Evolutionary conservation across 768 basidiomycete species (phyloP).

Genomic region (Candolleomyces efflorescens): DNA sequence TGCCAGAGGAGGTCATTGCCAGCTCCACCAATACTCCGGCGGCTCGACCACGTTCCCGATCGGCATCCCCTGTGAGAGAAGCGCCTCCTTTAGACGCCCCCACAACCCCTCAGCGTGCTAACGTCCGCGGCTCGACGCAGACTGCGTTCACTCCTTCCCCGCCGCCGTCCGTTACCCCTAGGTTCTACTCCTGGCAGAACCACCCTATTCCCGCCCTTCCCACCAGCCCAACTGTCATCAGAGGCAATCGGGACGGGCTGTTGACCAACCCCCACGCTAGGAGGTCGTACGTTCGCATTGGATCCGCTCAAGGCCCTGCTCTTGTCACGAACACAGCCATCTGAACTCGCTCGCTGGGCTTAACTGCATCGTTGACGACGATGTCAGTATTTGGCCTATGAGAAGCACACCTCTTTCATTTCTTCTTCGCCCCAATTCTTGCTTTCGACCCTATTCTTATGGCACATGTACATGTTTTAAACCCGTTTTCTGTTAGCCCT

Average conservation of each 20-base stretch:
- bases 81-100: slow-evolving; percentile 14
- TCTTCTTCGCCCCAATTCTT: neutral
- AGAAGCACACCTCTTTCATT: neutral
- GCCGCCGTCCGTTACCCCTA: slow-evolving; percentile 42
- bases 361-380: neutral
- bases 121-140: slow-evolving; percentile 18
- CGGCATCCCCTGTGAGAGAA: neutral
- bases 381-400: too few relatives aligned
- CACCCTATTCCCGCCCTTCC: slow-evolving; percentile 25
- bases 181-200: slow-evolving; percentile 52
- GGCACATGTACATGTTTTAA: neutral
- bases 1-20: neutral
- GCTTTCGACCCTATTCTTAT: slow-evolving; percentile 1
- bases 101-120: slow-evolving; percentile 12
- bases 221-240: slow-evolving; percentile 29
- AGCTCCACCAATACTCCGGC: neutral
- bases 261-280: slow-evolving; percentile 57
- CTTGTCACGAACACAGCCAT: slow-evolving; percentile 21
- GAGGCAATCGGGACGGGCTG: slow-evolving; percentile 33
- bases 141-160: slow-evolving; percentile 14
- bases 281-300: slow-evolving; percentile 54
- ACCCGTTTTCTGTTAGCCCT: too few relatives aligned
- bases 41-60: neutral
- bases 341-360: slow-evolving; percentile 10
- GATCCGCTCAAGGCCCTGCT: slow-evolving; percentile 38